Percentiles rank a stretch among this genome's conserved stretches.
Evolutionary conservation across 2,329 filamentous ascomycete genomes (phyloP).

Genomic region (Clathrospora elynae): DNA sequence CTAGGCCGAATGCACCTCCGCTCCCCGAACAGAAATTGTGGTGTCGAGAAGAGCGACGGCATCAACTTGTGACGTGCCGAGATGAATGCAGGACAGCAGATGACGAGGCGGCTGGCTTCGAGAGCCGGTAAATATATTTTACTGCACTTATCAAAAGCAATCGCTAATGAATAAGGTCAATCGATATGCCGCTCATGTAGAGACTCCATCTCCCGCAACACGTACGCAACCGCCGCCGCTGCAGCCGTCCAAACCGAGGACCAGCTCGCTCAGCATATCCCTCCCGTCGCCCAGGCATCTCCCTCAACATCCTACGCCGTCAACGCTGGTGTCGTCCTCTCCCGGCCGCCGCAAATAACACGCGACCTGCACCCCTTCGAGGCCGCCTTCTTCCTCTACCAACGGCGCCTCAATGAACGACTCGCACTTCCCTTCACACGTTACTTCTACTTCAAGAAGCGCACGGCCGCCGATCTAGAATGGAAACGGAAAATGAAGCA

Average conservation of each 20-base stretch:
- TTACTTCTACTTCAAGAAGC: slow-evolving; percentile 93
- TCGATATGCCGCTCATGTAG: slow-evolving; percentile 55
- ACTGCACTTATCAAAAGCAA: slow-evolving; percentile 6
- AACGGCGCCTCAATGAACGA: slow-evolving; percentile 94
- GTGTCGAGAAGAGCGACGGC: slow-evolving; percentile 16
- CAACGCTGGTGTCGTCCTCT: slow-evolving; percentile 76
- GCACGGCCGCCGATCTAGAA: slow-evolving; percentile 81
- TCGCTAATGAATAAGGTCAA: slow-evolving; percentile 45
- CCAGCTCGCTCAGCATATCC: slow-evolving; percentile 34
- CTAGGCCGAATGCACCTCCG: slow-evolving; percentile 40
- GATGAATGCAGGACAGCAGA: slow-evolving; percentile 54
- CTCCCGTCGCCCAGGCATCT: slow-evolving; percentile 48
- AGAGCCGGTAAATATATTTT: slow-evolving; percentile 45
- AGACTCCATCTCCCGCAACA: slow-evolving; percentile 46
- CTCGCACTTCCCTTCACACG: slow-evolving; percentile 84
- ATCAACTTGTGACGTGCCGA: slow-evolving; percentile 12
- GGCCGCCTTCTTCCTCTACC: slow-evolving; percentile 93
- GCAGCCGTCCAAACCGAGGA: slow-evolving; percentile 45
- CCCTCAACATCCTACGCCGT: slow-evolving; percentile 52
- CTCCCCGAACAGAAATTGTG: slow-evolving; percentile 40
- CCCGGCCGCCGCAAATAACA: slow-evolving; percentile 85
- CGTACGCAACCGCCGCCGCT: slow-evolving; percentile 45
- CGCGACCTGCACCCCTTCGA: slow-evolving; percentile 85
- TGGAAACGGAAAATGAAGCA: slow-evolving; percentile 86
- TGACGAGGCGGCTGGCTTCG: slow-evolving; percentile 51